Conservation (phyloP, 352 stramenopile species). For the Phytophthora podocarpi region DNA sequence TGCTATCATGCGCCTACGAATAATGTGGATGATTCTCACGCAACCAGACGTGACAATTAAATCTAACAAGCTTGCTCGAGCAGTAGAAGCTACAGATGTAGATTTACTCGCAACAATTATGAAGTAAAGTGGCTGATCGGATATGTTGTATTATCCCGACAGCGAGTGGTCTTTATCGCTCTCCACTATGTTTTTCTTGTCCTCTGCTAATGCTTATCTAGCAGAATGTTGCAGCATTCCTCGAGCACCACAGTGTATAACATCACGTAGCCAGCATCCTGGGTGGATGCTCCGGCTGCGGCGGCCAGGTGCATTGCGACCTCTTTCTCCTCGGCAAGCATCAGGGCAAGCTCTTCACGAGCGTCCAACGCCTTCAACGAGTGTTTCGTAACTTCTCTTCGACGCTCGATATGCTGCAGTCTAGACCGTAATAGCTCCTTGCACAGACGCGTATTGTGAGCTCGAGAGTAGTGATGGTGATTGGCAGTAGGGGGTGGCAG, state of each 20-base stretch:
- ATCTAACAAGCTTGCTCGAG: not conserved
- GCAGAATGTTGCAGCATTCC: no score
- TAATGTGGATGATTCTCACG: constrained; percentile 5
- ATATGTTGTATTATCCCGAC: no score
- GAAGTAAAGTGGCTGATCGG: no score
- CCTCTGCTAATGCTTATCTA: no score
- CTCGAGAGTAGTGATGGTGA: not conserved
- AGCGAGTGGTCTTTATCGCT: no score
- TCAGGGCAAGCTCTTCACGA: not conserved
- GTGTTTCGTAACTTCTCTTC: not conserved
- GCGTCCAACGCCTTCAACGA: not conserved
- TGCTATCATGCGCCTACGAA: not conserved
- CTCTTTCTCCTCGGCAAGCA: not conserved
- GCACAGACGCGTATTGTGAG: not conserved
- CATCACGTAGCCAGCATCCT: constrained; percentile 6
- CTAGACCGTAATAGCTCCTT: constrained; percentile 6
- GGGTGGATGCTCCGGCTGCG: not conserved
- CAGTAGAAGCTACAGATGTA: not conserved
- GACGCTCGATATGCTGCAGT: not conserved
- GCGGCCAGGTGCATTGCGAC: not conserved
- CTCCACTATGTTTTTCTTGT: no score
- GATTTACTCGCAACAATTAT: constrained; percentile 6
- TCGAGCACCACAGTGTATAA: not conserved
- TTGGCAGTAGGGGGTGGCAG: not conserved
- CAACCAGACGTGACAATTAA: not conserved